Percentiles rank a stretch among this genome's conserved stretches.
phyloP scores from a whole-genome alignment of 148 eudicot species.

The Simmondsia chinensis region DNA sequence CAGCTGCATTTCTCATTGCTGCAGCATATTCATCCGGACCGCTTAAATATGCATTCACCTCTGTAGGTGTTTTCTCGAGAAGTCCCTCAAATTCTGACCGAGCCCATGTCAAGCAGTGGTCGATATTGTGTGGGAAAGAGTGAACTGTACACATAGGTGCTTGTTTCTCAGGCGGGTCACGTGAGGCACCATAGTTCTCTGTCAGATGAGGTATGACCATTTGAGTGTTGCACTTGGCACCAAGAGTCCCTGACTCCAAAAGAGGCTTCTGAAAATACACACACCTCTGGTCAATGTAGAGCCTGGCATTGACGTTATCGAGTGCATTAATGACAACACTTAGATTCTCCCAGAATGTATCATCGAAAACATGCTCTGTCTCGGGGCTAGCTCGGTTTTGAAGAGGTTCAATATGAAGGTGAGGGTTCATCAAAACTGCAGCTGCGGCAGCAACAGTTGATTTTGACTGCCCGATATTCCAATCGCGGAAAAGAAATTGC shows the following conservation, averaged over 20 bases:
- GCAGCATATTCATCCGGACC: slow-evolving; percentile 49
- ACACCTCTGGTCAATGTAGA: slow-evolving; percentile 67
- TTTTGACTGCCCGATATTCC: slow-evolving; percentile 81
- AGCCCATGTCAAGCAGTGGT: slow-evolving; percentile 81
- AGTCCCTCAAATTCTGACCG: slow-evolving; percentile 73
- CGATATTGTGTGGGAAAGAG: slow-evolving; percentile 79
- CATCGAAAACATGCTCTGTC: slow-evolving; percentile 68
- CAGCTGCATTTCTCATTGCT: slow-evolving; percentile 59
- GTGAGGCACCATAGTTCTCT: slow-evolving; percentile 75
- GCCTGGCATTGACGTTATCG: slow-evolving; percentile 73
- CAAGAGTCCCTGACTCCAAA: slow-evolving; percentile 66
- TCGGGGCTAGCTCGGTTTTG: slow-evolving; percentile 73
- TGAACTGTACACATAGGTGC: slow-evolving; percentile 84
- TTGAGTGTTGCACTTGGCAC: slow-evolving; percentile 78
- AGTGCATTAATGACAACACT: slow-evolving; percentile 58
- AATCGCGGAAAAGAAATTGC: slow-evolving; percentile 74
- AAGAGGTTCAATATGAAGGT: slow-evolving; percentile 50
- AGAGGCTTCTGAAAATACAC: slow-evolving; percentile 69
- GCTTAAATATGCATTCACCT: slow-evolving; percentile 58
- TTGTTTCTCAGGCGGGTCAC: slow-evolving; percentile 75
- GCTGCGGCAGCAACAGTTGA: slow-evolving; percentile 78
- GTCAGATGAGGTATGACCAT: slow-evolving; percentile 81
- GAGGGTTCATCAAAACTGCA: slow-evolving; percentile 47
- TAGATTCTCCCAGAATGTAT: slow-evolving; percentile 64
- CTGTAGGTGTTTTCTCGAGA: slow-evolving; percentile 68